Conservation (phyloP, 495 filamentous ascomycete genomes). For the Aspergillus sclerotioniger region DNA sequence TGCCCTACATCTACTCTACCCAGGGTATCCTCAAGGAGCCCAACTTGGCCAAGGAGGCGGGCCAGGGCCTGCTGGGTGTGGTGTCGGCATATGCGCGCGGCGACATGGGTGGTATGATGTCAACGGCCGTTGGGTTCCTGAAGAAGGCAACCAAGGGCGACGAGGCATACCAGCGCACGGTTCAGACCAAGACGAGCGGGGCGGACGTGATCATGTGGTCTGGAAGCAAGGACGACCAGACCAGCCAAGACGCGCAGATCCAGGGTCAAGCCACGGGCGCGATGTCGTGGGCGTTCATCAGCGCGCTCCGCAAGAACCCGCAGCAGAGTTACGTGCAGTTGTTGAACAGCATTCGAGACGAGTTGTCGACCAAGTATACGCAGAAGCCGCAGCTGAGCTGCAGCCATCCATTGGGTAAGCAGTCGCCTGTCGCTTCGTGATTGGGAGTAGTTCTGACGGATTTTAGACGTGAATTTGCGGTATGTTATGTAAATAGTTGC, state of each 20-base stretch:
- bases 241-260: slow-evolving; percentile 64
- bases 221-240: slow-evolving; percentile 94
- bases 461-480: slow-evolving; percentile 59
- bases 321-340: slow-evolving; percentile 97
- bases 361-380: slow-evolving; percentile 81
- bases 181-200: slow-evolving; percentile 88
- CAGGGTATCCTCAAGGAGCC: slow-evolving; percentile 96
- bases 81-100: slow-evolving; percentile 88
- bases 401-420: slow-evolving; percentile 91
- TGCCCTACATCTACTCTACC: slow-evolving; percentile 97
- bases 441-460: slow-evolving; percentile 25
- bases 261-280: slow-evolving; percentile 89
- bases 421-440: slow-evolving; percentile 18
- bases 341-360: slow-evolving; percentile 92
- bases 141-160: slow-evolving; percentile 90
- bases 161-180: slow-evolving; percentile 72
- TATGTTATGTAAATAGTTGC: slow-evolving; percentile 58
- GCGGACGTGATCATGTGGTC: slow-evolving; percentile 98
- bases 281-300: slow-evolving; percentile 98
- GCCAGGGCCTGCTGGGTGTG: slow-evolving; percentile 85
- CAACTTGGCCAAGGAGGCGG: slow-evolving; percentile 96
- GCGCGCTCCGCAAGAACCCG: slow-evolving; percentile 90
- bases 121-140: slow-evolving; percentile 79
- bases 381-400: slow-evolving; percentile 97
- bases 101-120: slow-evolving; percentile 80